Percentiles rank a stretch among this genome's conserved stretches.
Conservation (phyloP, 2,329 filamentous ascomycete species). For the Diaporthe nobilis region DNA sequence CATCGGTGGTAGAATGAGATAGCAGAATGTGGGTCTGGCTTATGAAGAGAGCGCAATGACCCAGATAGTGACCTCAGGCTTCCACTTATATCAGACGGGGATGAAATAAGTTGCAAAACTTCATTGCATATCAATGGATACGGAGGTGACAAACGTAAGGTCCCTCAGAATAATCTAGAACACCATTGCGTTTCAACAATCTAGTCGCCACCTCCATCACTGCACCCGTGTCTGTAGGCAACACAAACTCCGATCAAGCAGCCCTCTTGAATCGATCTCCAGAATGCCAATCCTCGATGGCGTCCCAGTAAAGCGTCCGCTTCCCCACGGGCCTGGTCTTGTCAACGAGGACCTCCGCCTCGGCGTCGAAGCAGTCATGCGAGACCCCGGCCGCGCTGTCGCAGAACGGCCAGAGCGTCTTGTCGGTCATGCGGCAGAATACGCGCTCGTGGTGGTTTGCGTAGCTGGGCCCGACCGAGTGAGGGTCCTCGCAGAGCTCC, state of each 20-base stretch:
- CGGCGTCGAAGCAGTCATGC: constrained; percentile 8
- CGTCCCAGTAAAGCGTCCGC: constrained; percentile 20
- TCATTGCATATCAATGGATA: too few relatives aligned
- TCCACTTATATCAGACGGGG: too few relatives aligned
- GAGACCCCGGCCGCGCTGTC: neutral
- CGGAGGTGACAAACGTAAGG: neutral
- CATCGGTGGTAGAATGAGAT: too few relatives aligned
- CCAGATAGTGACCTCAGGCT: too few relatives aligned
- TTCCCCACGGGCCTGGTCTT: neutral
- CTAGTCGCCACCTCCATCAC: neutral
- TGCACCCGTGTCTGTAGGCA: neutral
- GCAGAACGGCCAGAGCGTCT: constrained; percentile 35
- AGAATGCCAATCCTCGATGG: constrained; percentile 23
- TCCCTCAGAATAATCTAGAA: neutral
- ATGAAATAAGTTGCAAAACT: too few relatives aligned
- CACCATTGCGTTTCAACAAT: neutral
- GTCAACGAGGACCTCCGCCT: constrained; percentile 4
- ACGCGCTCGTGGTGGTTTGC: constrained; percentile 7
- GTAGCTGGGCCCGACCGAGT: constrained; percentile 30
- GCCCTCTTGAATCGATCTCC: neutral
- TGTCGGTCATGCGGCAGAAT: constrained; percentile 30
- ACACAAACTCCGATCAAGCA: neutral
- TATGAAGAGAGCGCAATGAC: too few relatives aligned
- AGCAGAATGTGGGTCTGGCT: too few relatives aligned
- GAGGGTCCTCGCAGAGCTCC: neutral